Evolutionary conservation across 2,329 filamentous ascomycete species (phyloP), one percentile per base, ranked within the genome.

Genomic region (Aspergillus jensenii): DNA sequence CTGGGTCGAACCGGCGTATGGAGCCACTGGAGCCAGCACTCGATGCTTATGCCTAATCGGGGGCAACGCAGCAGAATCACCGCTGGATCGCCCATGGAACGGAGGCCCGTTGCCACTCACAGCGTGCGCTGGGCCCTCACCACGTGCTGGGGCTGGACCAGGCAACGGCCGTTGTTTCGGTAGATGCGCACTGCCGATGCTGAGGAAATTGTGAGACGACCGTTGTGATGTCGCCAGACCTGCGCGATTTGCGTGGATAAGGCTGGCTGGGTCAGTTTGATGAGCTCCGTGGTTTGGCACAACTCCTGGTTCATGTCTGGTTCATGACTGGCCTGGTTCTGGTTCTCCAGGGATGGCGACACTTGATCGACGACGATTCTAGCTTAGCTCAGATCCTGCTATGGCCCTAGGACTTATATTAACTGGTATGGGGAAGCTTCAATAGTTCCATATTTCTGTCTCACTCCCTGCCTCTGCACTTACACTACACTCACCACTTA

Each of bases 11-110:
- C 15, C 15, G 12, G 27, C 27, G 27, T 11, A 3, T 31, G 27
- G 27, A 31, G 8, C 27, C 27, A 31, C 27, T 31, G 27, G 27
- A 31, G 27, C 27, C 27, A 31, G 27, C 27, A 8, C 27, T 31
- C 27, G 27, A 44, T 45, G 50, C 50, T 45, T 52, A 52, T 52
- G 27, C 50, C 50, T 44, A 52, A 52, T 52, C 41, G 17, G 49
- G 48, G 17, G 49, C 49, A 51, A 51, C 37, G 49, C n/a, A 48
- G 25, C 8, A 19, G 17, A 6, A 5, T n/a, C 7, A 17, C 23
- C 19, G 27, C 15, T 15, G 23, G 45, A 9, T 35, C 19, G 21
- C 31, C 33, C 45, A 41, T 51, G 48, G 48, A 41, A 40, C 48
- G 11, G 8, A 11, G 7, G 35, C 12, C 14, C 21, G 31, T 21